Percentiles rank a stretch among this genome's conserved stretches.
phyloP scores from a whole-genome alignment of 768 basidiomycete genomes.

The Termitomyces sp. region DNA sequence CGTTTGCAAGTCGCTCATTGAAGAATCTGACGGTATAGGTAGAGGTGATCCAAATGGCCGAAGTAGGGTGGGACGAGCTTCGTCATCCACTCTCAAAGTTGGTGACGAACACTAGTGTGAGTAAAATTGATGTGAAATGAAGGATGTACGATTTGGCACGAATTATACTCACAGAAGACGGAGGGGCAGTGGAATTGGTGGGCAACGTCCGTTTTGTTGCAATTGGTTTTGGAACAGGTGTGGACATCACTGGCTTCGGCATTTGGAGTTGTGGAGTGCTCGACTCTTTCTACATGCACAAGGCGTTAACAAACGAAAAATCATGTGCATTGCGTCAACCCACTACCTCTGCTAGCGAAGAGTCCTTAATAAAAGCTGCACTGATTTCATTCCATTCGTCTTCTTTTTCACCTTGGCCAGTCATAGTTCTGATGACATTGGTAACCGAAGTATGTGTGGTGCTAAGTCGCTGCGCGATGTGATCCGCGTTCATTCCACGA shows the following conservation, averaged over 20 bases:
- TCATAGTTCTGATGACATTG: background rate
- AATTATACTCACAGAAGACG: background rate
- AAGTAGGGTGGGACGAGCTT: background rate
- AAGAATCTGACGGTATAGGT: background rate
- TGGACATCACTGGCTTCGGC: background rate
- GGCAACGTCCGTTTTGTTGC: conserved; percentile 2
- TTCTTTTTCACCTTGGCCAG: background rate
- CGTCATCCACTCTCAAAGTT: background rate
- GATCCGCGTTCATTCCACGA: background rate
- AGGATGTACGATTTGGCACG: background rate
- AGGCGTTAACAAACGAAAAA: background rate
- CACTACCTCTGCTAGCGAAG: background rate
- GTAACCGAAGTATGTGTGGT: background rate
- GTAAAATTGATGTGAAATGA: background rate
- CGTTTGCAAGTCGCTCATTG: background rate
- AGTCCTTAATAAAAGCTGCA: background rate
- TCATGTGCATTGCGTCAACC: background rate
- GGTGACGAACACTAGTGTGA: background rate
- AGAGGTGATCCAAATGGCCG: background rate
- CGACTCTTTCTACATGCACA: background rate
- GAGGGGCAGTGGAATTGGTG: conserved; percentile 4
- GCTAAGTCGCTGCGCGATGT: conserved; percentile 1
- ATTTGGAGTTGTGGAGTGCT: background rate
- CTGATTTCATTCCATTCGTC: background rate
- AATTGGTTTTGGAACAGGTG: background rate